phyloP scores from a whole-genome alignment of 371 early-diverging fungal genomes.

The Mortierella sp. region DNA sequence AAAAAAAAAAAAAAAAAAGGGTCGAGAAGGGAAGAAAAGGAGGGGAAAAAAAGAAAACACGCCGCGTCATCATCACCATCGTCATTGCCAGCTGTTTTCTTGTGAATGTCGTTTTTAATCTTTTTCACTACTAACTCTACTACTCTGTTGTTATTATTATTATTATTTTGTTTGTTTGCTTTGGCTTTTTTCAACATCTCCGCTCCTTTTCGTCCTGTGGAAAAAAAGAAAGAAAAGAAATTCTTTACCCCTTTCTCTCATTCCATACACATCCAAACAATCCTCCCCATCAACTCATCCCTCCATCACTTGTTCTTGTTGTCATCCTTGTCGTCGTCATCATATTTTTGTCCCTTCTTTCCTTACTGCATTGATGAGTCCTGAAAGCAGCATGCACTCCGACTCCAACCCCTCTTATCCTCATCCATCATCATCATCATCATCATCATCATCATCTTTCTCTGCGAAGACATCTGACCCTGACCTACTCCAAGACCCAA shows the following conservation, averaged over 20 bases:
- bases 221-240: background rate
- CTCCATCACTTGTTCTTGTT: background rate
- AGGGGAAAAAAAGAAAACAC: too few relatives aligned
- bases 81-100: too few relatives aligned
- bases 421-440: slow-evolving; percentile 3
- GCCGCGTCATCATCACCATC: too few relatives aligned
- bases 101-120: too few relatives aligned
- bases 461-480: background rate
- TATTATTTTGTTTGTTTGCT: too few relatives aligned
- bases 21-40: too few relatives aligned
- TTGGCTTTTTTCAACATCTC: too few relatives aligned
- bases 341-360: background rate
- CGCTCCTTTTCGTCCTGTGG: too few relatives aligned
- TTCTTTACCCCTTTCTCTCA: background rate
- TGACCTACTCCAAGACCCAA: too few relatives aligned
- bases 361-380: background rate
- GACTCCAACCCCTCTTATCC: slow-evolving; percentile 5
- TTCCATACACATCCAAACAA: background rate
- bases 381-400: slow-evolving; percentile 19
- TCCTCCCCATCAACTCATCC: background rate
- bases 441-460: slow-evolving; percentile 1
- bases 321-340: background rate
- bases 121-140: too few relatives aligned
- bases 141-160: too few relatives aligned
- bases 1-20: too few relatives aligned